Evolutionary conservation across 805 yeast genomes (phyloP).

Genomic region (Cyberlindnera bimundalis): DNA sequence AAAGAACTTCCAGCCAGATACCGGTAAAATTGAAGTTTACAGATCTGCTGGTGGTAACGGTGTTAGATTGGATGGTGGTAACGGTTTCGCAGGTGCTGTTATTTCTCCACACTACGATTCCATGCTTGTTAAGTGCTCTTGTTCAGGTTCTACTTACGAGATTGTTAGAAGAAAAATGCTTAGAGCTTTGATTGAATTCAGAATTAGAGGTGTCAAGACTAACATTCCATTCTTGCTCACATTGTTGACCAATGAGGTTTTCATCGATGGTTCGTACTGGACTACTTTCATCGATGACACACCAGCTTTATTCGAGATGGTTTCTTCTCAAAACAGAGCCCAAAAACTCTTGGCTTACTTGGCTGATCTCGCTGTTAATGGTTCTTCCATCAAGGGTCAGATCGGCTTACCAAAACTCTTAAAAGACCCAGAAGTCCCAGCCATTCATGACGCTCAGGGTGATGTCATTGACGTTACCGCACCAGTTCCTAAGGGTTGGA

Average conservation of each 20-base stretch:
- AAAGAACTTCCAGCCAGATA: slow-evolving; percentile 96
- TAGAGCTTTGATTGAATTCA: slow-evolving; percentile 92
- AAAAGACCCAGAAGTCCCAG: slow-evolving; percentile 75
- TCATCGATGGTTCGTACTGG: slow-evolving; percentile 89
- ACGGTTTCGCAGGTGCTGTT: slow-evolving; percentile 94
- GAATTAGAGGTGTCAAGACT: slow-evolving; percentile 98
- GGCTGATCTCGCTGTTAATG: slow-evolving; percentile 93
- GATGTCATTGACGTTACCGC: slow-evolving; percentile 54
- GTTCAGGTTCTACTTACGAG: slow-evolving; percentile 96
- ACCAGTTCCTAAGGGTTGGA: slow-evolving; percentile 77
- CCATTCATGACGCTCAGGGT: slow-evolving; percentile 59
- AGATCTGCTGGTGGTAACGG: slow-evolving; percentile 99
- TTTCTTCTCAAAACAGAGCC: slow-evolving; percentile 94
- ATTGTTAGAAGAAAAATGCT: slow-evolving; percentile 97
- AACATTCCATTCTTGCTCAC: slow-evolving; percentile 96
- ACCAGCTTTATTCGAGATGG: slow-evolving; percentile 92
- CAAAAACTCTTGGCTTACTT: slow-evolving; percentile 87
- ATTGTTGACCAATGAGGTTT: slow-evolving; percentile 83
- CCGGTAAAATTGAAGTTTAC: slow-evolving; percentile 97
- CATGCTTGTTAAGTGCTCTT: slow-evolving; percentile 95
- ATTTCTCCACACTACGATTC: slow-evolving; percentile 98
- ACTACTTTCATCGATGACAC: slow-evolving; percentile 98
- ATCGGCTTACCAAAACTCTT: slow-evolving; percentile 82
- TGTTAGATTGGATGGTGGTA: slow-evolving; percentile 97
- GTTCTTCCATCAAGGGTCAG: slow-evolving; percentile 95